These are phyloP conservation scores for Nitzschia sp. DNA, from an alignment of 108 stramenopile genomes.

Conservation along the genomic window DNA sequence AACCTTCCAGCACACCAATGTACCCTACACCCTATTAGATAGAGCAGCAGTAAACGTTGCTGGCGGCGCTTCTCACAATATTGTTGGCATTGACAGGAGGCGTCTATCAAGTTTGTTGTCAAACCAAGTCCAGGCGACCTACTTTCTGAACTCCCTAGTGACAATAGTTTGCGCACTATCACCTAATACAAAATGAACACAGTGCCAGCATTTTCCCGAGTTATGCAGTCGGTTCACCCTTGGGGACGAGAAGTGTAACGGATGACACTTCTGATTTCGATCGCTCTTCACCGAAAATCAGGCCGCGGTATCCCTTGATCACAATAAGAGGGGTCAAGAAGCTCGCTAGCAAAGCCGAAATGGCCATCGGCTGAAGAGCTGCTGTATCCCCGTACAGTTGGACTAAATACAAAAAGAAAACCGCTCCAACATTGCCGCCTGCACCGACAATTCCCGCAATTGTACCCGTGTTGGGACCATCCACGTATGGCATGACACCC, in stretches of 20 bases:
- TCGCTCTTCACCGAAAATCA: slow-evolving; percentile 42
- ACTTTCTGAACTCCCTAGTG: no score
- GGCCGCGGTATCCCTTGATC: slow-evolving; percentile 59
- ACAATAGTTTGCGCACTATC: no score
- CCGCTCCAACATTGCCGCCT: slow-evolving; percentile 50
- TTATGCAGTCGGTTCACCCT: background rate
- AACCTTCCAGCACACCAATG: no score
- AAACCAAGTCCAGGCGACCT: no score
- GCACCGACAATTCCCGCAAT: slow-evolving; percentile 77
- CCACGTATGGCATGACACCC: slow-evolving; percentile 69
- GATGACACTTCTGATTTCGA: background rate
- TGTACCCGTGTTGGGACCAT: slow-evolving; percentile 58
- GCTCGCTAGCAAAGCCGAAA: slow-evolving; percentile 32
- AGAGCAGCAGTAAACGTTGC: no score
- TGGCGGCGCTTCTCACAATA: no score
- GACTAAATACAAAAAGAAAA: slow-evolving; percentile 22
- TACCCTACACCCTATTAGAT: no score
- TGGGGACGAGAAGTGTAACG: background rate
- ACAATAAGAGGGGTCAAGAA: slow-evolving; percentile 49
- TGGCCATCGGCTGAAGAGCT: slow-evolving; percentile 34
- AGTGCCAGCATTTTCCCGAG: no score
- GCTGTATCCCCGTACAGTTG: background rate
- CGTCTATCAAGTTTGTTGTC: no score
- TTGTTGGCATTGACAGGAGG: no score
- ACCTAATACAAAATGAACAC: no score